Evolutionary conservation across 306 rosid genomes (phyloP).

Genomic region (Dalbergia oliveri): DNA sequence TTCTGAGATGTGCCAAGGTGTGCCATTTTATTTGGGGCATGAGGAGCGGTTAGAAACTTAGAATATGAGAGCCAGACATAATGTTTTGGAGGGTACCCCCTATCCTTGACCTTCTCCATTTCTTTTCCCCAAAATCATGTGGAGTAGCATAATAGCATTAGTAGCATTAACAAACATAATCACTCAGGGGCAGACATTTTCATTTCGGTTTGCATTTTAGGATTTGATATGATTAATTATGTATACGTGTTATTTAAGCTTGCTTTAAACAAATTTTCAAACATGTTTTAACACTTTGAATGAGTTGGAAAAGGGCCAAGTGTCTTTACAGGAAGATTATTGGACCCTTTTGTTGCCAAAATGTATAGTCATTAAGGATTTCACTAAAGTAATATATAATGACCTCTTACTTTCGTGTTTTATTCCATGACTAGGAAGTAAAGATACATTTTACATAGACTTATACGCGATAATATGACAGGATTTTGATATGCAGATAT

Average conservation of each 20-base stretch:
- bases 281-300: slow-evolving; percentile 4
- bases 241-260: slow-evolving; percentile 45
- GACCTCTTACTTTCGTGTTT: background rate
- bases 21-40: slow-evolving; percentile 31
- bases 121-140: slow-evolving; percentile 7
- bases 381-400: background rate
- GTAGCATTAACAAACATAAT: slow-evolving; percentile 35
- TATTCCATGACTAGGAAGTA: too few species aligned
- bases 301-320: slow-evolving; percentile 36
- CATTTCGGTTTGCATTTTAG: slow-evolving; percentile 30
- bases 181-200: slow-evolving; percentile 21
- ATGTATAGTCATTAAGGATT: background rate
- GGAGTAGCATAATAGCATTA: slow-evolving; percentile 41
- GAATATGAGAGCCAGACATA: slow-evolving; percentile 34
- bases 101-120: slow-evolving; percentile 24
- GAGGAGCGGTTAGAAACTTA: slow-evolving; percentile 3
- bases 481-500: too few species aligned
- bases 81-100: slow-evolving; percentile 51
- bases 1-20: slow-evolving; percentile 47
- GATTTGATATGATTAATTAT: slow-evolving; percentile 43
- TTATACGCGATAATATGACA: too few species aligned
- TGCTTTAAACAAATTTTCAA: slow-evolving; percentile 31
- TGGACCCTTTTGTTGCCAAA: slow-evolving; percentile 2
- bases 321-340: slow-evolving; percentile 1
- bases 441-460: too few species aligned